Conservation (phyloP, 345 rosid species). For the Toxicodendron radicans region DNA sequence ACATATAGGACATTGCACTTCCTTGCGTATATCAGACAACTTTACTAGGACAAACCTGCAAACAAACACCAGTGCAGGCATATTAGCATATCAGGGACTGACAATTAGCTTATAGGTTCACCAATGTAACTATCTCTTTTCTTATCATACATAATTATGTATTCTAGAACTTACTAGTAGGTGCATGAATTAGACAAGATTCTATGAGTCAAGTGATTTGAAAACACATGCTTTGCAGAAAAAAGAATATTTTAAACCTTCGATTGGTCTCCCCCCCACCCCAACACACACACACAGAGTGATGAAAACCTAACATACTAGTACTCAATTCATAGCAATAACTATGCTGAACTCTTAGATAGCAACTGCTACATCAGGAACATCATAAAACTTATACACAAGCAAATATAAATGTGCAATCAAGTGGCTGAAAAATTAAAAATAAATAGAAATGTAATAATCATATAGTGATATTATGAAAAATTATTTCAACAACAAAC, state of each 20-base stretch:
- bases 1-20: constrained; percentile 82
- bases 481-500: background rate
- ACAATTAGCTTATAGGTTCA: background rate
- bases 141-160: background rate
- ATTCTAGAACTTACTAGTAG: background rate
- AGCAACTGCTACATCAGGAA: too few relatives aligned
- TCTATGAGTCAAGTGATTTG: background rate
- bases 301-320: too few relatives aligned
- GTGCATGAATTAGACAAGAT: background rate
- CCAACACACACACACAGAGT: too few relatives aligned
- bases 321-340: too few relatives aligned
- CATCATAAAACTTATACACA: background rate
- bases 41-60: constrained; percentile 52
- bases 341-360: too few relatives aligned
- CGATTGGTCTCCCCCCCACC: background rate
- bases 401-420: background rate
- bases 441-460: too few relatives aligned
- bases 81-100: constrained; percentile 11
- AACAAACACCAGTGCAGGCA: constrained; percentile 18
- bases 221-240: background rate
- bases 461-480: too few relatives aligned
- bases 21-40: constrained; percentile 62
- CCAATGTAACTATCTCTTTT: constrained; percentile 13
- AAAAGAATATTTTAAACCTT: background rate
- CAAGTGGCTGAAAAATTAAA: too few relatives aligned